Base-by-base conservation (phyloP, 768 basidiomycete genomes). In the Collybia mongolica region DNA sequence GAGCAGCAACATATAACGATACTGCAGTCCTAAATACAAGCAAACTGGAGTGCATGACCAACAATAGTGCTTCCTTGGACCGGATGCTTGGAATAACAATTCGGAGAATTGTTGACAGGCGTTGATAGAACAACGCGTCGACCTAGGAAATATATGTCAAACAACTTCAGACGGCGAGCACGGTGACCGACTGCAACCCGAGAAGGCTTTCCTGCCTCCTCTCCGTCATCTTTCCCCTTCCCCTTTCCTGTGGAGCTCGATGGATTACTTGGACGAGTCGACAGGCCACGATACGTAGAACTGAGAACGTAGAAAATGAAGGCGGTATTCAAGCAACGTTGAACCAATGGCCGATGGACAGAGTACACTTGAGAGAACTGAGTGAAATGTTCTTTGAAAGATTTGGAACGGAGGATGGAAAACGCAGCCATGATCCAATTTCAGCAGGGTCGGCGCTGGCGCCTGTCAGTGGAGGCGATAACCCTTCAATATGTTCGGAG, bases 11-110 rank as follows among this genome's bases (percentile, higher is more conserved):
- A 62, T 97, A 98, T 15, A 99, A 73, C 14, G 92, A 95, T 40
- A 98, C 86, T 1, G 90, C 86, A 3, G 96, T 98, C 57, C 96
- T 74, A 56, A 91, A 88, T 12, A 98, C 76, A 47, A 99, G 80
- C 50, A 99, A 76, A 60, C 85, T 83, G 12, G 93, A 91, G 68
- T 98, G 95, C 77, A 92, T 88, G 39, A 84, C 70, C 14, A 99
- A 78, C 44, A 98, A 80, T 46, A 90, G 69, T 0, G 93, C 92
- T 66, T 98, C 95, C 57, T 93, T 91, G 6, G 90, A 92, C 38
- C 82, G 82, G 48, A 92, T 66, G 38, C 86, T 78, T 3, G 95
- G 96, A 48, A 98, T 92, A 18, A 95, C 89, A 43, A 98, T 97
- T 17, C 83, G 78, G 32, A 97, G 73, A 44, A 99, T 86, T 24